A percentile compares a stretch with the other conserved stretches of the same genome.
These are phyloP conservation scores for Yueomyces sinensis DNA, from an alignment of 805 yeast genomes.

Conservation along the genomic window DNA sequence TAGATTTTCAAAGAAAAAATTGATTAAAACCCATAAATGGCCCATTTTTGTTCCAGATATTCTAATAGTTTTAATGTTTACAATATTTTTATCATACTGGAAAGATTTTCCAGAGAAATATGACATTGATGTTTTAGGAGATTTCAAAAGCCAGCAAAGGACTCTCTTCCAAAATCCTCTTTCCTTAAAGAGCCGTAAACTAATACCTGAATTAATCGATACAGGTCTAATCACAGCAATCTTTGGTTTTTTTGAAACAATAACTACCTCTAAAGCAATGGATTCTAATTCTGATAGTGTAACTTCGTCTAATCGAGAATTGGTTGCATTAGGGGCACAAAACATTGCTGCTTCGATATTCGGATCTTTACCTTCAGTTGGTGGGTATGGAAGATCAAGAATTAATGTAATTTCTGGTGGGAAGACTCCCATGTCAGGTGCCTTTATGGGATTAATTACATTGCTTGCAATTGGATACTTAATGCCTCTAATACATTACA, in stretches of 20 bases:
- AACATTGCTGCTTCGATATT: slow-evolving; percentile 47
- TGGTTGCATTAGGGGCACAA: slow-evolving; percentile 76
- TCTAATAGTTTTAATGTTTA: slow-evolving; percentile 50
- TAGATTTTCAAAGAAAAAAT: slow-evolving; percentile 29
- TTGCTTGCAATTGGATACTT: slow-evolving; percentile 49
- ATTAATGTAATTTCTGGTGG: slow-evolving; percentile 84
- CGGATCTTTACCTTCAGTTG: slow-evolving; percentile 80
- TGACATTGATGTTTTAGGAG: slow-evolving; percentile 63
- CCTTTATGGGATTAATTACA: slow-evolving; percentile 67
- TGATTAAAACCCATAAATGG: slow-evolving; percentile 24
- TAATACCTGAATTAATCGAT: slow-evolving; percentile 44
- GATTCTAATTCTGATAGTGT: slow-evolving; percentile 61
- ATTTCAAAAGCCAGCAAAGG: slow-evolving; percentile 38
- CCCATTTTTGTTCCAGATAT: slow-evolving; percentile 76
- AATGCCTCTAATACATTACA: slow-evolving; percentile 48
- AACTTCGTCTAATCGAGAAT: slow-evolving; percentile 68
- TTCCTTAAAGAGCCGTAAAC: slow-evolving; percentile 28
- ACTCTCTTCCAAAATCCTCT: slow-evolving; percentile 45
- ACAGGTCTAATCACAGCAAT: slow-evolving; percentile 69
- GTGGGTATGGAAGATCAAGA: slow-evolving; percentile 90
- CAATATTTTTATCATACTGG: slow-evolving; percentile 38
- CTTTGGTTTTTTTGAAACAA: slow-evolving; percentile 83
- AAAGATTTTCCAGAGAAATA: slow-evolving; percentile 34
- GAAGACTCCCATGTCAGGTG: slow-evolving; percentile 71
- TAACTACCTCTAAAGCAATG: slow-evolving; percentile 81